Percentiles rank a stretch among this genome's conserved stretches.
Conservation (phyloP, 2,329 filamentous ascomycete genomes). For the Fusarium compactum region DNA sequence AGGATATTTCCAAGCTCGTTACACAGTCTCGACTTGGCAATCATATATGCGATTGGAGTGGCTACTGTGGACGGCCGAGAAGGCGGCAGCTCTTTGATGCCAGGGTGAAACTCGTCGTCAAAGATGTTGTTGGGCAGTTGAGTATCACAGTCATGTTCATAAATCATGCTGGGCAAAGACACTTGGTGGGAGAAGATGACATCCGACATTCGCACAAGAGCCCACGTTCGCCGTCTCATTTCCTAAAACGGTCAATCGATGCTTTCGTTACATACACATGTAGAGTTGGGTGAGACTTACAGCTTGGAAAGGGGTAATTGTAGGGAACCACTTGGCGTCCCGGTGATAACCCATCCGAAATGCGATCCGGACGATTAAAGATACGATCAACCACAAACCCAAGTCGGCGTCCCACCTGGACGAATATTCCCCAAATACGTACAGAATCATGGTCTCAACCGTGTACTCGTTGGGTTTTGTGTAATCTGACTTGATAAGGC, state of each 20-base stretch:
- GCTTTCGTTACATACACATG: neutral
- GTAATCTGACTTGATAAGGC: constrained; percentile 80
- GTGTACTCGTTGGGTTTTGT: constrained; percentile 80
- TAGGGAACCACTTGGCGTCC: constrained; percentile 79
- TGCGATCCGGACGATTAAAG: constrained; percentile 67
- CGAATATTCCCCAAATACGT: constrained; percentile 80
- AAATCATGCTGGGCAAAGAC: constrained; percentile 75
- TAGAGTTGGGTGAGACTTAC: constrained; percentile 55
- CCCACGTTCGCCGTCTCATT: constrained; percentile 77
- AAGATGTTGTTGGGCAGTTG: constrained; percentile 81
- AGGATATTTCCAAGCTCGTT: constrained; percentile 78
- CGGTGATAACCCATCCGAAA: constrained; percentile 82
- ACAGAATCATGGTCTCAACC: constrained; percentile 81
- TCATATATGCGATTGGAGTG: constrained; percentile 83
- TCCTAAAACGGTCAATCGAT: constrained; percentile 60
- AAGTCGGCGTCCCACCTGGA: constrained; percentile 80
- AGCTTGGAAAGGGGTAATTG: constrained; percentile 78
- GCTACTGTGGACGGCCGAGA: constrained; percentile 76
- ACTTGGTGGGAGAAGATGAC: constrained; percentile 82
- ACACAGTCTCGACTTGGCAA: constrained; percentile 76
- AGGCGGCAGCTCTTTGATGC: constrained; percentile 74
- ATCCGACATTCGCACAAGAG: constrained; percentile 78
- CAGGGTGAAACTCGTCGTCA: constrained; percentile 81
- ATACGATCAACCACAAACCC: constrained; percentile 70
- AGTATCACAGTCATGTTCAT: constrained; percentile 80